Conservation (phyloP, 371 early-diverging fungal genomes). For the Catenaria anguillulae region DNA sequence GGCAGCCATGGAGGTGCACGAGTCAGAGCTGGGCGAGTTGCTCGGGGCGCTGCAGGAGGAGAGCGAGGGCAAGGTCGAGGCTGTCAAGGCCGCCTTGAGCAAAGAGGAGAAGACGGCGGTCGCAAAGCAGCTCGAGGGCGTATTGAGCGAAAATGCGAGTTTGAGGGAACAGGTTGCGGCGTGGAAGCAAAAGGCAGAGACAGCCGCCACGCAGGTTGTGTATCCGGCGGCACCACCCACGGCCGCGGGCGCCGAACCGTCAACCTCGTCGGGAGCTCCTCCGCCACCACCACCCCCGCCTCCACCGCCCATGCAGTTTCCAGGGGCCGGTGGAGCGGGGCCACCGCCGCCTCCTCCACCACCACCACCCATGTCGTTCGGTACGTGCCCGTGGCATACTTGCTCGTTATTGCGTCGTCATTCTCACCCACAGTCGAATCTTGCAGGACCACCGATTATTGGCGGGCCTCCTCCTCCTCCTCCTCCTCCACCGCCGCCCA, state of each 20-base stretch:
- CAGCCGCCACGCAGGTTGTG: background rate
- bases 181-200: background rate
- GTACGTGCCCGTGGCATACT: slow-evolving; percentile 12
- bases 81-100: background rate
- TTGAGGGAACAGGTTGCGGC: slow-evolving; percentile 38
- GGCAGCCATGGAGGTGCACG: slow-evolving; percentile 46
- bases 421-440: too few species aligned
- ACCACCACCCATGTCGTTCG: slow-evolving; percentile 11
- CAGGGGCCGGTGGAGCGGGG: background rate
- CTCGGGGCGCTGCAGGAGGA: background rate
- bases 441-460: too few species aligned
- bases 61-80: background rate
- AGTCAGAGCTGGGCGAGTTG: slow-evolving; percentile 51
- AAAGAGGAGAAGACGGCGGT: background rate
- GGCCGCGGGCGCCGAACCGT: background rate
- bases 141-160: slow-evolving; percentile 17
- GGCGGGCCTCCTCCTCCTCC: slow-evolving; percentile 1
- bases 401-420: too few species aligned
- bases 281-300: slow-evolving; percentile 8
- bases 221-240: background rate
- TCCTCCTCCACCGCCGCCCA: slow-evolving; percentile 8
- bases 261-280: slow-evolving; percentile 8
- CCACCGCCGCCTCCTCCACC: slow-evolving; percentile 17
- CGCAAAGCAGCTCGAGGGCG: background rate
- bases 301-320: slow-evolving; percentile 2